phyloP scores from a whole-genome alignment of 352 stramenopile species.

The Phytophthora hybrid region DNA sequence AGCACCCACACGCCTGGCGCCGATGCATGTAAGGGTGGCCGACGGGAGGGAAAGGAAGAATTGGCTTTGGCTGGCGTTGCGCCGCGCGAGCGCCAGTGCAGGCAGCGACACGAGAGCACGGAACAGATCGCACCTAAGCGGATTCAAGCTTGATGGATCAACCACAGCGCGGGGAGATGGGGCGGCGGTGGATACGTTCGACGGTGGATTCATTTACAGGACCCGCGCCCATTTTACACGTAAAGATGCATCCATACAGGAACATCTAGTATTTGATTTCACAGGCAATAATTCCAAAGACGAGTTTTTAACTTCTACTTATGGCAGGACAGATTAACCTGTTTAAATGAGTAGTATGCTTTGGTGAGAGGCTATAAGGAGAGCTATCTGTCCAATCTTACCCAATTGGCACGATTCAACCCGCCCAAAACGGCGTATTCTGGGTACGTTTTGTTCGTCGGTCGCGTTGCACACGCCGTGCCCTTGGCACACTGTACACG shows the following conservation, averaged over 20 bases:
- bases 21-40: slow-evolving; percentile 35
- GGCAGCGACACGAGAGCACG: slow-evolving; percentile 23
- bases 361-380: no score
- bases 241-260: no score
- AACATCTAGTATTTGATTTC: no score
- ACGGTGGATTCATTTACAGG: slow-evolving; percentile 23
- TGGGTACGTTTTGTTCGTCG: slow-evolving; percentile 10
- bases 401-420: slow-evolving; percentile 16
- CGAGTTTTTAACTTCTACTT: no score
- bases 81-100: slow-evolving; percentile 36
- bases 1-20: slow-evolving; percentile 25
- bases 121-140: slow-evolving; percentile 64
- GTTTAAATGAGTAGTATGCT: no score
- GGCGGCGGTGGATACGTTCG: slow-evolving; percentile 19
- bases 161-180: slow-evolving; percentile 15
- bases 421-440: slow-evolving; percentile 1
- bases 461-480: slow-evolving; percentile 24
- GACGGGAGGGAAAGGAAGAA: slow-evolving; percentile 42
- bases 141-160: slow-evolving; percentile 27
- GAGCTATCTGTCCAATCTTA: no score
- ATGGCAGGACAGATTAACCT: no score
- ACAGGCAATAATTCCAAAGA: no score
- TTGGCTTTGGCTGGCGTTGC: slow-evolving; percentile 28
- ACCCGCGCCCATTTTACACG: no score
- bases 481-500: background rate